Evolutionary conservation across 2,329 filamentous ascomycete species (phyloP), one percentile per base, ranked within the genome.

Genomic region (Cercospora nicotianae): DNA sequence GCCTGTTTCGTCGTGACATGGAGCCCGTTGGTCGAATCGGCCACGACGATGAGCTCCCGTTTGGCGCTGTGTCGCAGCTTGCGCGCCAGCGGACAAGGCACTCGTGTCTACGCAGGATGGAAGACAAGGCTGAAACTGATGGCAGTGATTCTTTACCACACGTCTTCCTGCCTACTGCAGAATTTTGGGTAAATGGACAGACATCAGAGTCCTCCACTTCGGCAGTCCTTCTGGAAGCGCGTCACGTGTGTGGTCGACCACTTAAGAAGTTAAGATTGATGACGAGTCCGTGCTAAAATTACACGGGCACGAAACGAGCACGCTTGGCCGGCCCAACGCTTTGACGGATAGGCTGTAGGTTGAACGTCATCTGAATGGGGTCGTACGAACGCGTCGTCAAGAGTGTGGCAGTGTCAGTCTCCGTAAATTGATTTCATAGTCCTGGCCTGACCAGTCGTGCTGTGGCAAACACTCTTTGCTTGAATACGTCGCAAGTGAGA

Each of bases 1-100:
- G 62, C 68, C 68, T 63, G 28, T 68, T 68, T 69, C 55, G 69
- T 59, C 45, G 9, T 26, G 58, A 42, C 58, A 60, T 60, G 58
- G 30, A 23, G 20, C 30, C 58, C 58, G 30, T 28, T 51, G 42
- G 58, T 61, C 58, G 42, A 57, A 51, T 62, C 33, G 55, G 16
- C 45, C 45, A 26, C 45, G 45, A 51, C 45, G 18, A 51, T 23
- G 20, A 23, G 48, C 48, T 53, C 48, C 26, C 18, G 48, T 53
- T 20, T 20, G 20, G 48, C 26, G 48, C 48, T 23, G 48, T 53
- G 48, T 28, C 48, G 18, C 26, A 23, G 48, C 48, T 42, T n/a
- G 36, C 36, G 36, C 61, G 48, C 55, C 18, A 65, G 48, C 36
- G 55, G 42, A 65, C 53, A 33, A 30, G 39, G 18, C 39, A 26